Base-by-base conservation (phyloP, 2,329 filamentous ascomycete species). In the Periconia sp. region DNA sequence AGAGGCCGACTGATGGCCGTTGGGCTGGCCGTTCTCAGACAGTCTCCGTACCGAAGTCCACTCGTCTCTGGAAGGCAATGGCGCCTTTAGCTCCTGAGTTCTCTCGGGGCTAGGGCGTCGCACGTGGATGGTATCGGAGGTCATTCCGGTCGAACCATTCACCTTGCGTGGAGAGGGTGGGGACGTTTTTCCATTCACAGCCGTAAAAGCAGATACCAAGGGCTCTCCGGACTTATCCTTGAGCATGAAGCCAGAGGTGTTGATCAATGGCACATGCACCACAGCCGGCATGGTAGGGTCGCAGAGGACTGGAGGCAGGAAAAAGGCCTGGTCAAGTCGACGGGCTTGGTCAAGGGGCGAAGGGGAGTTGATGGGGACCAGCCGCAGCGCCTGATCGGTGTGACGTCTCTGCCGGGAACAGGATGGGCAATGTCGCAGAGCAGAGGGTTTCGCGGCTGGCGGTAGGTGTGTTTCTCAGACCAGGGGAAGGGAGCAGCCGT, bases 131-230 rank as follows among this genome's bases (percentile, higher is more conserved):
- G 45, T 38, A 16, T 53, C 53, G 13, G 43, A 21, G 37, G 43
- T 44, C 49, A 56, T 54, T 41, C 49, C 50, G 56, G 55, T 48
- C 15, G 44, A 46, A 39, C 39, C 48, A 40, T 56, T 48, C 41
- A 46, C n/a, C 29, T 43, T 53, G 28, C 38, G 54, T 29, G 50
- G 48, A 24, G 58, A 54, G 23, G 57, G 54, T 25, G 63, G 56
- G 19, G 64, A 63, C 13, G 54, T 49, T 41, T 57, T 48, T 46
- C 63, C 63, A 56, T 70, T 70, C 21, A 70, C 65, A 25, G 66
- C 61, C 6, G 66, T 70, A 48, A 70, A 70, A 33, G 61, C 65
- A 46, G 66, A 53, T 24, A 52, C 49, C 36, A 61, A 48, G 17
- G 56, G 52, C 19, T 65, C 61, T 32, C 37, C 46, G 12, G 43